Percentiles rank a stretch among this genome's conserved stretches.
phyloP scores from a whole-genome alignment of 768 basidiomycete species.

The Lactarius pseudohatsudake region DNA sequence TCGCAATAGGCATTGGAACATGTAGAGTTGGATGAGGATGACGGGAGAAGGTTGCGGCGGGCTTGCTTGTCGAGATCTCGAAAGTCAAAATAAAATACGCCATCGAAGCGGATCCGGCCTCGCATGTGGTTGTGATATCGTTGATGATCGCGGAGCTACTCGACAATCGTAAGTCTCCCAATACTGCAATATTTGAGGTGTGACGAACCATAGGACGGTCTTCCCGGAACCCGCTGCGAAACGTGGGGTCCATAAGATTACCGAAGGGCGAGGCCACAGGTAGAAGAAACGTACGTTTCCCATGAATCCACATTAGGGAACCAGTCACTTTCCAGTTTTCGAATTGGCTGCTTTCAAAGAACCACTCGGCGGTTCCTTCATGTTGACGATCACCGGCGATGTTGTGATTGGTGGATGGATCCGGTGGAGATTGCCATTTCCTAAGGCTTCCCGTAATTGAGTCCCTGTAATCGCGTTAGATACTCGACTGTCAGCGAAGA shows the following conservation, averaged over 20 bases:
- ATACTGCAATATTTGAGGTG: background rate
- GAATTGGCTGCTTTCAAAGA: background rate
- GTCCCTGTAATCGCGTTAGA: background rate
- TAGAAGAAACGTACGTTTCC: background rate
- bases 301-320: background rate
- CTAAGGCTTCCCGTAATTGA: background rate
- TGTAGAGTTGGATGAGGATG: too few relatives aligned
- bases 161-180: background rate
- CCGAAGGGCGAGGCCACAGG: background rate
- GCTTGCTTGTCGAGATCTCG: too few relatives aligned
- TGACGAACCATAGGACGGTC: background rate
- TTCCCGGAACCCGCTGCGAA: too few relatives aligned
- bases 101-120: too few relatives aligned
- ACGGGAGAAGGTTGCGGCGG: too few relatives aligned
- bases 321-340: background rate
- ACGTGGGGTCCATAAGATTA: background rate
- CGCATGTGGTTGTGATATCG: too few relatives aligned
- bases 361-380: background rate
- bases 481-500: background rate
- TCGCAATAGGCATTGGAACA: too few relatives aligned
- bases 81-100: too few relatives aligned
- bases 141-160: too few relatives aligned
- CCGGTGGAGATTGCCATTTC: background rate
- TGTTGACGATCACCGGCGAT: background rate
- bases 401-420: background rate